Percentiles rank a stretch among this genome's conserved stretches.
Evolutionary conservation across 1,284 basidiomycete genomes (phyloP).

Genomic region (Austroboletus sp.): DNA sequence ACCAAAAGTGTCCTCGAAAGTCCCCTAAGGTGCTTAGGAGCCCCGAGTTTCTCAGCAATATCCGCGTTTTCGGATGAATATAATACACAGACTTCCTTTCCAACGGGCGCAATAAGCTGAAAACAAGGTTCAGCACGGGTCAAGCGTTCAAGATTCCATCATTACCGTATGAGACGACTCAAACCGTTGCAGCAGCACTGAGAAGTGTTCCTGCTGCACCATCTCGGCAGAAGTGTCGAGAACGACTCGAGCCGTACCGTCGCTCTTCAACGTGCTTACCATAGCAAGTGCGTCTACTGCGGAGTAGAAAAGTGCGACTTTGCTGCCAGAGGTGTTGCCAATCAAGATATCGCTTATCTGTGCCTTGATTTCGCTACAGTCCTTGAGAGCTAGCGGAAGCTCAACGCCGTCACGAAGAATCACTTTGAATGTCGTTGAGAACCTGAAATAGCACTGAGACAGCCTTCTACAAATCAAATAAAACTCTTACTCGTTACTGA

Average conservation of each 20-base stretch:
- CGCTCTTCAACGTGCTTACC: constrained; percentile 45
- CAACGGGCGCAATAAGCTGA: constrained; percentile 50
- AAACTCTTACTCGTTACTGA: constrained; percentile 22
- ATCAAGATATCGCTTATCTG: constrained; percentile 34
- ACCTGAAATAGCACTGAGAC: constrained; percentile 13
- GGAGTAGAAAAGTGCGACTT: constrained; percentile 53
- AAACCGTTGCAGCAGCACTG: constrained; percentile 41
- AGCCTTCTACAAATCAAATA: not conserved
- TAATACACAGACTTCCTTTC: constrained; percentile 44
- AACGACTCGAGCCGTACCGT: constrained; percentile 43
- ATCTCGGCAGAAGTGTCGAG: constrained; percentile 36
- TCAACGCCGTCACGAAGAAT: constrained; percentile 25
- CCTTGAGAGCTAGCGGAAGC: constrained; percentile 38
- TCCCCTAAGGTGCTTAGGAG: constrained; percentile 31
- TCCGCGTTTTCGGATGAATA: constrained; percentile 44
- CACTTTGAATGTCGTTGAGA: constrained; percentile 27
- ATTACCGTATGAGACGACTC: constrained; percentile 45
- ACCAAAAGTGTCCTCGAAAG: constrained; percentile 32
- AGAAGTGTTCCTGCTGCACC: constrained; percentile 40
- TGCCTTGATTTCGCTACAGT: constrained; percentile 28
- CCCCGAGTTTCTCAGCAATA: constrained; percentile 39
- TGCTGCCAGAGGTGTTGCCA: constrained; percentile 33
- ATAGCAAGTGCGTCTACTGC: constrained; percentile 39
- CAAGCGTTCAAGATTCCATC: constrained; percentile 20
- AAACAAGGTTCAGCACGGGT: constrained; percentile 5